Evolutionary conservation across 768 basidiomycete genomes (phyloP), one percentile per base, ranked within the genome.

Genomic region (Tylopilus sp.): DNA sequence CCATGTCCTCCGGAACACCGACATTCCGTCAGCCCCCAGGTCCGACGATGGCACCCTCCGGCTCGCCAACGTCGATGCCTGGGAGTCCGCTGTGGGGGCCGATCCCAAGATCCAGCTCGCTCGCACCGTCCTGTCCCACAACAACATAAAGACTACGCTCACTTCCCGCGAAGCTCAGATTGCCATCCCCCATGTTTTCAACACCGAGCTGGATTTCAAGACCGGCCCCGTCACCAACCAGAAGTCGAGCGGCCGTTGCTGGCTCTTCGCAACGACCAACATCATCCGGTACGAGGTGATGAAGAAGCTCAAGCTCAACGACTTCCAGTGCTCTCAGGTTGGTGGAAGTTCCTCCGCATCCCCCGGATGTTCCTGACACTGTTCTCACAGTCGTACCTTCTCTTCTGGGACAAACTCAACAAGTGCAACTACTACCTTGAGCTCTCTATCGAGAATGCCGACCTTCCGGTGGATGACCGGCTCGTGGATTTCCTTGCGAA

Each of bases 381-480:
- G 25, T 28, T 14, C 43, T 34, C 37, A 38, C 61, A 91, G 87
- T 83, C 84, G 3, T 96, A 96, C 70, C 78, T 95, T 26, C 95
- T 94, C 79, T 95, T 98, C 80, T 96, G 87, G 79, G 95, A 98
- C 73, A 94, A 95, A 72, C 82, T 98, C 45, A 92, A 95, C 78
- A 92, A 97, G 69, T 72, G 79, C 40, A 88, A 87, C 70, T 94
- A 90, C 72, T 96, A 88, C 71, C 85, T 97, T 17, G 95, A 97
- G 71, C 78, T 87, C 36, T 82, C 87, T 44, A 89, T 98, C 60
- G 78, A 96, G 70, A 80, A 88, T 50, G 85, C 85, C 1, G 84
- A 90, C 58, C 78, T 84, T 36, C 86, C 90, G 1, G 72, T 95
- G 46, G 90, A 96, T 49, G 85, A 90, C 63, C 83, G 95, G 9